phyloP scores from a whole-genome alignment of 768 basidiomycete genomes.

The Suillus occidentalis region DNA sequence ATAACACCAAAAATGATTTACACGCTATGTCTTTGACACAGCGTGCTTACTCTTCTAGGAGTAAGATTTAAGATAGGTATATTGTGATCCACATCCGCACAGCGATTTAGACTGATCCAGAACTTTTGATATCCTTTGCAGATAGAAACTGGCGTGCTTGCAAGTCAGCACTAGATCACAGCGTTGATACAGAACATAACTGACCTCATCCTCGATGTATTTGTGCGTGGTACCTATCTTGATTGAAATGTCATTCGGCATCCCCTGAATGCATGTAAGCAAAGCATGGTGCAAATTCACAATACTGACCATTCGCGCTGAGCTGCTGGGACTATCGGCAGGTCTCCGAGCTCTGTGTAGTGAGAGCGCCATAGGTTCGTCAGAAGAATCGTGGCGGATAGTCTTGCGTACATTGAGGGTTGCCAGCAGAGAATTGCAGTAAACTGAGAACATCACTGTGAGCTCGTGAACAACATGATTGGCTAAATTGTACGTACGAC shows the following conservation, averaged over 20 bases:
- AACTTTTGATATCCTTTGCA: background rate
- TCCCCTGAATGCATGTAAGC: constrained; percentile 8
- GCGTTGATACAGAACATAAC: background rate
- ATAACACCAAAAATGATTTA: background rate
- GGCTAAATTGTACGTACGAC: constrained; percentile 39
- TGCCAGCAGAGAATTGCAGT: constrained; percentile 55
- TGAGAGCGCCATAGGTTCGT: constrained; percentile 5
- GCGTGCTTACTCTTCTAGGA: background rate
- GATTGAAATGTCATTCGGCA: constrained; percentile 56
- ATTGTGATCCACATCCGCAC: background rate
- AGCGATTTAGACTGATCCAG: background rate
- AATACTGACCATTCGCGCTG: constrained; percentile 14
- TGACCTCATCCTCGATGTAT: constrained; percentile 39
- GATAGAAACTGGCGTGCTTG: background rate
- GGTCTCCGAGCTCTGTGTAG: background rate
- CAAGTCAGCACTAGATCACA: background rate
- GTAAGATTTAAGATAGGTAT: background rate
- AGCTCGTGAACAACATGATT: background rate
- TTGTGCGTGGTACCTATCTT: constrained; percentile 64
- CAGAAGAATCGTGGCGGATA: constrained; percentile 32
- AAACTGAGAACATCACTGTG: constrained; percentile 34
- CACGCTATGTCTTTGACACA: no score
- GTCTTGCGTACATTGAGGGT: constrained; percentile 51
- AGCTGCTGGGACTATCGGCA: constrained; percentile 7
- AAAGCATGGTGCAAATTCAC: background rate